Evolutionary conservation across 78 protist species (phyloP).

Genomic region (Dictyostelium capitatum): DNA sequence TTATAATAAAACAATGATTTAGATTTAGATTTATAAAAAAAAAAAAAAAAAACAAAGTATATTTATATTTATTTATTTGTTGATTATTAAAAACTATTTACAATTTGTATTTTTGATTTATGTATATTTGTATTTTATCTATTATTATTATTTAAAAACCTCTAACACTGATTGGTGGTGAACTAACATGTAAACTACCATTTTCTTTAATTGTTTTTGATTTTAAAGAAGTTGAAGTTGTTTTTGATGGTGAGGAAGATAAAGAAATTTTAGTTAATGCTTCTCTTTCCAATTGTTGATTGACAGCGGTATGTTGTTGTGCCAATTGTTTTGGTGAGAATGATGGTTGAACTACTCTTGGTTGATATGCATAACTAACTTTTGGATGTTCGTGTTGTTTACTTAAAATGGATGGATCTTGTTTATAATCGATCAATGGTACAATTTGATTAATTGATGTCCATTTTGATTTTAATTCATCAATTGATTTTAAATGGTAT

Average conservation of each 20-base stretch:
- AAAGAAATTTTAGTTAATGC: background rate
- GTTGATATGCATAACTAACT: background rate
- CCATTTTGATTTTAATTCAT: conserved; percentile 1
- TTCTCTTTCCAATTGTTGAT: background rate
- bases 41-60: too few relatives aligned
- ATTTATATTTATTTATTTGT: background rate
- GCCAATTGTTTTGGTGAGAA: background rate
- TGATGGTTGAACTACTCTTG: background rate
- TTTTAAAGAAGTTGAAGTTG: background rate
- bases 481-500: background rate
- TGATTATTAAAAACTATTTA: conserved; percentile 3
- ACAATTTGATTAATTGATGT: conserved; percentile 1
- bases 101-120: background rate
- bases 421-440: background rate
- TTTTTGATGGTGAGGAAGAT: conserved; percentile 21
- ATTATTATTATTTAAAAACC: background rate
- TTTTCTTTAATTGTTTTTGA: background rate
- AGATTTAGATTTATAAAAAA: background rate
- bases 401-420: background rate
- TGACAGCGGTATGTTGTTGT: background rate
- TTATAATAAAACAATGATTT: background rate
- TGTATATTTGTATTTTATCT: background rate
- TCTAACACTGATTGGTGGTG: background rate
- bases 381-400: background rate
- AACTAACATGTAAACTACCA: background rate